Evolutionary conservation across 176 grass and related monocot genomes (phyloP).

Genomic region (Hordeum vulgare): DNA sequence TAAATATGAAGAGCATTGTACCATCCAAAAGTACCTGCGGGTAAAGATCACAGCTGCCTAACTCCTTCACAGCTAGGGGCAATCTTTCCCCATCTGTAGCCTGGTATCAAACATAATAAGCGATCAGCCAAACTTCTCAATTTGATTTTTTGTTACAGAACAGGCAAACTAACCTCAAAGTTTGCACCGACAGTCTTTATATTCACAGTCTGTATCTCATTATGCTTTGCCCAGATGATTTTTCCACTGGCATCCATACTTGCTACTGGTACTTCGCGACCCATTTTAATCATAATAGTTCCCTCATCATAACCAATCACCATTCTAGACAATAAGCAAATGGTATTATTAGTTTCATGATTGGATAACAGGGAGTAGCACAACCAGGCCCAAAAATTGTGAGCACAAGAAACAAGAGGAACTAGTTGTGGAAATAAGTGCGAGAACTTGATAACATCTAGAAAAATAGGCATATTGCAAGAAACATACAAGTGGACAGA

Average conservation of each 20-base stretch:
- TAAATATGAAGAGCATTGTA: constrained; percentile 10
- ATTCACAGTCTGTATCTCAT: constrained; percentile 97
- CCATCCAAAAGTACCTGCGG: constrained; percentile 68
- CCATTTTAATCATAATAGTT: constrained; percentile 99
- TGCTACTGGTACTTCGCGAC: constrained; percentile 91
- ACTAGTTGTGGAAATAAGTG: constrained; percentile 13
- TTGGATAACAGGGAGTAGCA: constrained; percentile 7
- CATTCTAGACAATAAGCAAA: constrained; percentile 51
- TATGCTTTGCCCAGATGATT: constrained; percentile 99
- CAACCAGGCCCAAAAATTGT: background rate
- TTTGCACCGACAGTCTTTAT: constrained; percentile 85
- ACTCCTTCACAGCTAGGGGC: constrained; percentile 85
- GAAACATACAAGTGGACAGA: background rate
- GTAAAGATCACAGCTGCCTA: constrained; percentile 97
- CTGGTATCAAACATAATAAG: constrained; percentile 39
- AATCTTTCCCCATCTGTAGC: constrained; percentile 92
- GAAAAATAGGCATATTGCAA: background rate
- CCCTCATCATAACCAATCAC: constrained; percentile 98
- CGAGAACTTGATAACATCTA: background rate
- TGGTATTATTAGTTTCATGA: background rate
- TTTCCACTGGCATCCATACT: constrained; percentile 97
- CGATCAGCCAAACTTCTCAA: background rate
- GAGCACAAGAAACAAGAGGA: background rate
- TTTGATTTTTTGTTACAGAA: background rate
- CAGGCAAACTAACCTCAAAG: constrained; percentile 59